Evolutionary conservation across 768 basidiomycete genomes (phyloP).

Genomic region (Psilocybe sp.): DNA sequence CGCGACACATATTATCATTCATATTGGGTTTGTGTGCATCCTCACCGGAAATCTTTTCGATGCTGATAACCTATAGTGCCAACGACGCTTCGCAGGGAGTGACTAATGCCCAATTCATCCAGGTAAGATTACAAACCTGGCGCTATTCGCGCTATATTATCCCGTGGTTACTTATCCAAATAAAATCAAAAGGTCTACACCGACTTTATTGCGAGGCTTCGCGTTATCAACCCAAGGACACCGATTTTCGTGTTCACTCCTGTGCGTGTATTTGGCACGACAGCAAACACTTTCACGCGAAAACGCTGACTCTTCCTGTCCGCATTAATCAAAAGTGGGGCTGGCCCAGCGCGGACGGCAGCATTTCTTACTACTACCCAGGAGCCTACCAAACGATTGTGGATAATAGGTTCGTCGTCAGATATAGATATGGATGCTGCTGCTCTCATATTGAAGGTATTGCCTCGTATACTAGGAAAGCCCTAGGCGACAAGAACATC

Average conservation of each 20-base stretch:
- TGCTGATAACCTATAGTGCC: slow-evolving; percentile 29
- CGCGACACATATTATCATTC: slow-evolving; percentile 53
- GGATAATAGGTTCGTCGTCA: slow-evolving; percentile 24
- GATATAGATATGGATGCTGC: no score
- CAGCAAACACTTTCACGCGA: not conserved
- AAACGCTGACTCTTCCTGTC: not conserved
- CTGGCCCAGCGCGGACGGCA: slow-evolving; percentile 51
- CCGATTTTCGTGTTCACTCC: slow-evolving; percentile 56
- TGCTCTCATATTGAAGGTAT: no score
- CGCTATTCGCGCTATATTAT: not conserved
- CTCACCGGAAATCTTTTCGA: not conserved
- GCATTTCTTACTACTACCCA: slow-evolving; percentile 41
- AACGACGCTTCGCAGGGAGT: slow-evolving; percentile 56
- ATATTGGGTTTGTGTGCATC: slow-evolving; percentile 42
- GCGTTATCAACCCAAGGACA: slow-evolving; percentile 38
- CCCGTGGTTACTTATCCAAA: not conserved
- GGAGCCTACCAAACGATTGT: slow-evolving; percentile 48
- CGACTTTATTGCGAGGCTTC: slow-evolving; percentile 41
- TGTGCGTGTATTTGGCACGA: no score
- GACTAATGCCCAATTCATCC: slow-evolving; percentile 38
- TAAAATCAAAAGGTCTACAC: slow-evolving; percentile 38
- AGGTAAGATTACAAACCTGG: slow-evolving; percentile 28
- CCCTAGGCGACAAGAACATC: slow-evolving; percentile 42
- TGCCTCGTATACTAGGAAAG: slow-evolving; percentile 23
- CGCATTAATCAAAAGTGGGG: slow-evolving; percentile 38